Evolutionary conservation across 169 alveolate genomes (phyloP), one percentile per base, ranked within the genome.

Genomic region (Neospora caninum): DNA sequence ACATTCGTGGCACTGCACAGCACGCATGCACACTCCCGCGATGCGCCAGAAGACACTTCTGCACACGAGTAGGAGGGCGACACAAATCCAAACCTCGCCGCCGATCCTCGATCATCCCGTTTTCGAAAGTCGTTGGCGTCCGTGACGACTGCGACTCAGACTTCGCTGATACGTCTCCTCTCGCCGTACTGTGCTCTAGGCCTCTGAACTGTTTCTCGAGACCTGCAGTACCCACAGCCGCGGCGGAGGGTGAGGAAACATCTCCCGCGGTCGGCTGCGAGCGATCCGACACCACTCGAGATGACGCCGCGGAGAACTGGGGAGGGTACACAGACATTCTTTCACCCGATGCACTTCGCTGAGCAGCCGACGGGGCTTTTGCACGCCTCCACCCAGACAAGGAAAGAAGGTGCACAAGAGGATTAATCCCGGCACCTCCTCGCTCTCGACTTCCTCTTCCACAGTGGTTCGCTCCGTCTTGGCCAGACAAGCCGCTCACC

Each of bases 11-110:
- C 39, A 73, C 84, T 13, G 84, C 84, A 20, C 84, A 73, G 84
- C 84, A 73, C 42, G 84, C 84, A 73, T 73, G 84, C 84, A 73
- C 84, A 34, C 45, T 31, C 13, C 84, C 84, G 13, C 42, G 84
- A n/a, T 73, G 84, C 1, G 84, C 84, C 84, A 73, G 43, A 31
- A 73, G 84, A 18, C 31, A 36, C 42, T 73, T 31, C 27, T 36
- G 84, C 38, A 73, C 84, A n/a, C 84, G 84, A 4, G 43, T 36
- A 16, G 84, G 84, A 22, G 84, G 84, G 27, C 42, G 84, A 29
- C 73, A 64, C 73, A 27, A 7, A 22, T 64, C 73, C 73, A 16
- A 64, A 27, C n/a, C 31, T 64, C 73, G 73, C 0, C 73, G 73
- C 7, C 7, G 34, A 27, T 27, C 7, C 4, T 64, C 73, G n/a